Percentiles rank a stretch among this genome's conserved stretches.
phyloP scores from a whole-genome alignment of 2,329 filamentous ascomycete species.

The Cladosporium sp. region DNA sequence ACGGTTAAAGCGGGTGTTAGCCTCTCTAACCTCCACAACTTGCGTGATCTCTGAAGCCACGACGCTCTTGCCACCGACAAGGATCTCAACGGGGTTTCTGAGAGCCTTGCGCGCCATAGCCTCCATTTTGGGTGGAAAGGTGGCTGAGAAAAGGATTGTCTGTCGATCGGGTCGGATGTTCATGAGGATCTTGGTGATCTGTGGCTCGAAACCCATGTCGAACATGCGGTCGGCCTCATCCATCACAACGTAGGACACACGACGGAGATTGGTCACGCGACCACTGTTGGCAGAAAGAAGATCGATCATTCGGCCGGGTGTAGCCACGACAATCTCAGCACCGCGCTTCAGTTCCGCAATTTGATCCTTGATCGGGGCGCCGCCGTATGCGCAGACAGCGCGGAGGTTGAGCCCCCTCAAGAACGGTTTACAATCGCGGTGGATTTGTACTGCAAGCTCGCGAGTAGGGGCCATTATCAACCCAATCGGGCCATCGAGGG shows the following conservation, averaged over 20 bases:
- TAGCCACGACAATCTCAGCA: conserved; percentile 91
- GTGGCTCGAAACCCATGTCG: conserved; percentile 98
- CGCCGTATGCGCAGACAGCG: conserved; percentile 88
- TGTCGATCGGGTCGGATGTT: conserved; percentile 90
- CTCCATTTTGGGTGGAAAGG: conserved; percentile 91
- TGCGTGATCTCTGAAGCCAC: conserved; percentile 74
- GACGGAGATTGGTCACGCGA: conserved; percentile 82
- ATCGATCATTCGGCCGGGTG: conserved; percentile 92
- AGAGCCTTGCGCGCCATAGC: conserved; percentile 83
- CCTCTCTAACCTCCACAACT: conserved; percentile 78
- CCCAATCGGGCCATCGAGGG: conserved; percentile 79
- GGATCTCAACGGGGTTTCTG: conserved; percentile 79
- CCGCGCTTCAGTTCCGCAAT: conserved; percentile 95
- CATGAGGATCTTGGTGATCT: conserved; percentile 92
- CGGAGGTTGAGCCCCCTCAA: conserved; percentile 78
- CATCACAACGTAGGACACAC: conserved; percentile 89
- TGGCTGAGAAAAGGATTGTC: conserved; percentile 92
- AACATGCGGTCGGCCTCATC: conserved; percentile 99
- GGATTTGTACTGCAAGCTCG: conserved; percentile 89
- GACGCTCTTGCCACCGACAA: conserved; percentile 75
- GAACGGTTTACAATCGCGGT: conserved; percentile 91
- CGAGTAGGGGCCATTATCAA: conserved; percentile 91
- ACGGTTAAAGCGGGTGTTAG: conserved; percentile 75
- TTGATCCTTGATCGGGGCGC: conserved; percentile 92
- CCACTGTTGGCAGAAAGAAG: conserved; percentile 87